Percentiles rank a stretch among this genome's conserved stretches.
Evolutionary conservation across 2,329 filamentous ascomycete species (phyloP).

Genomic region (Diplodia scrobiculata): DNA sequence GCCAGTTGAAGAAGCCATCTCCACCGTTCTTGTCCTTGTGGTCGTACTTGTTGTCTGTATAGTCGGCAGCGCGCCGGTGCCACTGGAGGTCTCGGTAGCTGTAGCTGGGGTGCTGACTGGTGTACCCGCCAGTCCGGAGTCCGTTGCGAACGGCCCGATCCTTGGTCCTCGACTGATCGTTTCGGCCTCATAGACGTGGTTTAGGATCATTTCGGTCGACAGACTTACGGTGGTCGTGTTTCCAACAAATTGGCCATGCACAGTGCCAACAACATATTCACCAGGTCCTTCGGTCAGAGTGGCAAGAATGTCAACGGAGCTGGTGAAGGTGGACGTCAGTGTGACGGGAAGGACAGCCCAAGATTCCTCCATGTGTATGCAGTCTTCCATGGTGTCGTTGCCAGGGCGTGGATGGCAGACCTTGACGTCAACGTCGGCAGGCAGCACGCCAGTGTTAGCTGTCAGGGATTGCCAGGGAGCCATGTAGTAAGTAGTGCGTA

Average conservation of each 20-base stretch:
- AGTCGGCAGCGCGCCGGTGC: not conserved
- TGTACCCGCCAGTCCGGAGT: not conserved
- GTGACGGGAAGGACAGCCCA: constrained; percentile 49
- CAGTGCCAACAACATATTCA: constrained; percentile 45
- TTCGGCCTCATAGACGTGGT: constrained; percentile 44
- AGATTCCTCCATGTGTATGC: constrained; percentile 47
- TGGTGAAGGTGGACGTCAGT: constrained; percentile 41
- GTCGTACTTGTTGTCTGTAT: constrained; percentile 17
- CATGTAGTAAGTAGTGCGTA: constrained; percentile 49
- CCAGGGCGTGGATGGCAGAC: constrained; percentile 43
- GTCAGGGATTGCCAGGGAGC: constrained; percentile 51
- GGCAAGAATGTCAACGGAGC: constrained; percentile 45
- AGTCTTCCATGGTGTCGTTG: constrained; percentile 44
- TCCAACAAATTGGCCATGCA: constrained; percentile 45
- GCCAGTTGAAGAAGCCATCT: not conserved
- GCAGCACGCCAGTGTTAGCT: constrained; percentile 38
- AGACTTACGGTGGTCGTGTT: constrained; percentile 45
- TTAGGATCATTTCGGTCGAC: constrained; percentile 44
- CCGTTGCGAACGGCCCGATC: not conserved
- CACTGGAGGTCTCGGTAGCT: not conserved
- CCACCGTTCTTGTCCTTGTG: constrained; percentile 20
- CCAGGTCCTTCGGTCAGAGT: constrained; percentile 42
- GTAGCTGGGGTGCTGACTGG: not conserved
- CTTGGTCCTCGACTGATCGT: constrained; percentile 35
- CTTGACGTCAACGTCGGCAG: constrained; percentile 47